Base-by-base conservation (phyloP, 2,329 filamentous ascomycete genomes). In the Ceratocystis eucalypticola region DNA sequence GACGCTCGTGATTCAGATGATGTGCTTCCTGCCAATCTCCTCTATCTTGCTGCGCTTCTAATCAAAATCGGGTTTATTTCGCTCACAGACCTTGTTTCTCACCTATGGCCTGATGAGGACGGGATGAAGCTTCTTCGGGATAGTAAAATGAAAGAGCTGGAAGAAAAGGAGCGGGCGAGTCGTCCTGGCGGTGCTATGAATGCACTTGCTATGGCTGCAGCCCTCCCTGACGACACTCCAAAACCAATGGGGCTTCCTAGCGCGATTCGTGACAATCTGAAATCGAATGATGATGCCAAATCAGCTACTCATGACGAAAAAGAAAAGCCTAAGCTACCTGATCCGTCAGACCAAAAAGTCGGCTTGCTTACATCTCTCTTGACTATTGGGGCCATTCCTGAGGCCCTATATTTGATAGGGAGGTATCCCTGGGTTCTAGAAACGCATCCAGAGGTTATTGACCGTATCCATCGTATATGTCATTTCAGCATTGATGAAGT, bases 21-120 rank as follows among this genome's bases (percentile, higher is more conserved):
- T 72, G 81, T 86, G 2, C 80, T 97, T 1, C 94, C 94, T 0
- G 89, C 94, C 48, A 99, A 99, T 71, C 80, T 99, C 2, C 90
- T 97, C 37, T 96, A 94, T 70, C 82, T 99, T 20, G 88, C 92
- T 0, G 92, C 94, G 1, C 82, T 97, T 44, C 83, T 99, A 37
- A 92, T 99, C 76, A 99, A 99, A 76, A 89, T 96, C 70, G 95
- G 94, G 1, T 99, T 99, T 74, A 90, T 99, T 68, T 96, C 94
- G 1, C 79, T 99, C 5, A 83, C 85, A 64, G 94, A 99, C 73
- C 79, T 99, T 1, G 97, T 96, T 74, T 87, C 91, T 17, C 94
- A 99, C 74, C 82, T 99, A 0, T 95, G 91, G 79, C 91, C 94
- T 6, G 78, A 82, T 0, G 94, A 97, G 70, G 86, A 90, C 41